Conservation (phyloP, 352 stramenopile genomes). For the Phytophthora capsici region DNA sequence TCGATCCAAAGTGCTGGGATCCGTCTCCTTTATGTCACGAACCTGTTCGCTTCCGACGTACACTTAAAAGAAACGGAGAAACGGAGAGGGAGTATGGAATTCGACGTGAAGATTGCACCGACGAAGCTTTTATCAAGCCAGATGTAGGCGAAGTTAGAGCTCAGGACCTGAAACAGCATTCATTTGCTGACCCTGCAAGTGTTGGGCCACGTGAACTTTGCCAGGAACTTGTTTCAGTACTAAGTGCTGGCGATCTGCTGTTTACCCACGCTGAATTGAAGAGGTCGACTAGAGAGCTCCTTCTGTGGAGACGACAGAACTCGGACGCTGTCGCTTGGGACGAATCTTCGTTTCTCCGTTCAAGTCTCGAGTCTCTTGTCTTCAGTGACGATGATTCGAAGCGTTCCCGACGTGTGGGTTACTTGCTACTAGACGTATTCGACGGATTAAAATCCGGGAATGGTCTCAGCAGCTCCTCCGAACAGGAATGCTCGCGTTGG, state of each 20-base stretch:
- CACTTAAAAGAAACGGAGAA: constrained; percentile 30
- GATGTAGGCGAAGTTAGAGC: constrained; percentile 35
- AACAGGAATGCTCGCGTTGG: constrained; percentile 19
- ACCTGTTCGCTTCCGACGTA: constrained; percentile 57
- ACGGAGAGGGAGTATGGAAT: constrained; percentile 64
- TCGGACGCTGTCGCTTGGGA: not conserved
- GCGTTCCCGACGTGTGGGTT: constrained; percentile 53
- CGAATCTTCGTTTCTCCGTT: constrained; percentile 24
- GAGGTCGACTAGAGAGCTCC: constrained; percentile 41
- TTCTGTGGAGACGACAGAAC: constrained; percentile 28
- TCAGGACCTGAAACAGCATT: constrained; percentile 32
- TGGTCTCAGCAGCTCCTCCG: not conserved
- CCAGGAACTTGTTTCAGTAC: constrained; percentile 35
- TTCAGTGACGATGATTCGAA: constrained; percentile 35
- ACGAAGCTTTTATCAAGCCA: constrained; percentile 62
- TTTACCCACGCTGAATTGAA: constrained; percentile 53
- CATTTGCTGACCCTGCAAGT: constrained; percentile 38
- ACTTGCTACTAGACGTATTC: constrained; percentile 68
- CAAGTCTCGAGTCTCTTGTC: constrained; percentile 25
- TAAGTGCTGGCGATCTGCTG: constrained; percentile 25
- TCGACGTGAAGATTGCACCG: constrained; percentile 34
- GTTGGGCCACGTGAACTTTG: constrained; percentile 39
- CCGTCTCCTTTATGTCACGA: constrained; percentile 55
- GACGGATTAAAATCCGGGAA: constrained; percentile 22
- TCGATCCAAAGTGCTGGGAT: constrained; percentile 69